Conservation (phyloP, 139 green algal species). For the Tetraselmis chui region DNA sequence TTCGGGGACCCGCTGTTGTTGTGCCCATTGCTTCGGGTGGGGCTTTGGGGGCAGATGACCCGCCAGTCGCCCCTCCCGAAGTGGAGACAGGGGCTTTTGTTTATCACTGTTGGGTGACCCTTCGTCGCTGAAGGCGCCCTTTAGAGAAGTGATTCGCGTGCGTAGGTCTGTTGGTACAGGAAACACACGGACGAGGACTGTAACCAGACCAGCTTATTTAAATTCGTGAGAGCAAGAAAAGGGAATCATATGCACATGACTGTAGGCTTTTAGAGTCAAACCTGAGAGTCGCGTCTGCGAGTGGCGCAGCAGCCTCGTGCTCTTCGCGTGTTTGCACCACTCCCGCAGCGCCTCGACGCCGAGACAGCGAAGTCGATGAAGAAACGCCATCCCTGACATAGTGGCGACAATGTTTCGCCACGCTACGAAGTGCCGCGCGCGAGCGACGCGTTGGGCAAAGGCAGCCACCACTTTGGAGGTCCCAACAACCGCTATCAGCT, state of each 20-base stretch:
- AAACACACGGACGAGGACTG: background rate
- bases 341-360: background rate
- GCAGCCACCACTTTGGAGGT: background rate
- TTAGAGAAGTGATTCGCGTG: background rate
- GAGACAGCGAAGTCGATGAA: background rate
- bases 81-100: too few relatives aligned
- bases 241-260: too few relatives aligned
- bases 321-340: background rate
- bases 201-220: too few relatives aligned
- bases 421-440: background rate
- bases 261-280: too few relatives aligned
- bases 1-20: background rate
- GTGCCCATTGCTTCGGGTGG: background rate
- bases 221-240: too few relatives aligned
- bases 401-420: background rate
- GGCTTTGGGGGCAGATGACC: too few relatives aligned
- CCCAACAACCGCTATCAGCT: background rate
- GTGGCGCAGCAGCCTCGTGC: background rate
- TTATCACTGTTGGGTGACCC: background rate
- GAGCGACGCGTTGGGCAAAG: too few relatives aligned
- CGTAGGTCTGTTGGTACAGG: background rate
- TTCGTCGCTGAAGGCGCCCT: background rate
- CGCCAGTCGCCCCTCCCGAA: too few relatives aligned
- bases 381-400: background rate
- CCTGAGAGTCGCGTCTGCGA: background rate